A percentile compares a stretch with the other conserved stretches of the same genome.
phyloP scores from a whole-genome alignment of 306 rosid species.

The Vigna reflexopilosa region DNA sequence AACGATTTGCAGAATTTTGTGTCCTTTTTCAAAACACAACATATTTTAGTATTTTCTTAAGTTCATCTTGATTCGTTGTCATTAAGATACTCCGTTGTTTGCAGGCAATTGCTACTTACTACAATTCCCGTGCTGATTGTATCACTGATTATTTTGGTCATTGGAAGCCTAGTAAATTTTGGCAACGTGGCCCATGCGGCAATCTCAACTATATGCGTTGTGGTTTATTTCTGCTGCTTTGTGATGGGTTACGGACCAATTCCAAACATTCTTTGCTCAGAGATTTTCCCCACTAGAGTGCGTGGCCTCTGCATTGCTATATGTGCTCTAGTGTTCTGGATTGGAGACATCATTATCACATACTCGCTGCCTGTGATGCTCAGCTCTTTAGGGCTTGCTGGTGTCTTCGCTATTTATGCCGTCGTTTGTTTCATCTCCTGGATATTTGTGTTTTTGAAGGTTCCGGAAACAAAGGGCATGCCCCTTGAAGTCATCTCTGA shows the following conservation, averaged over 20 bases:
- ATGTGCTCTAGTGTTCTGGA: constrained; percentile 75
- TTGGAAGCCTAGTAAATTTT: constrained; percentile 51
- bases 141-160: constrained; percentile 60
- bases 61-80: constrained; percentile 19
- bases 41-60: not conserved
- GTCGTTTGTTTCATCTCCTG: constrained; percentile 67
- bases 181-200: constrained; percentile 63
- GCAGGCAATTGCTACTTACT: constrained; percentile 69
- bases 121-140: constrained; percentile 77
- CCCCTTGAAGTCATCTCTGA: constrained; percentile 88
- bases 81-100: constrained; percentile 28
- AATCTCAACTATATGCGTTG: constrained; percentile 67
- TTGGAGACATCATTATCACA: constrained; percentile 73
- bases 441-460: constrained; percentile 72
- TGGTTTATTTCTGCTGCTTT: constrained; percentile 68
- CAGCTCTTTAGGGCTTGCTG: constrained; percentile 61
- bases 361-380: constrained; percentile 74
- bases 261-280: constrained; percentile 81
- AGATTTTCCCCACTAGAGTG: constrained; percentile 83
- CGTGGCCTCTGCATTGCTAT: constrained; percentile 88
- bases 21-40: too few relatives aligned
- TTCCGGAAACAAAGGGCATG: constrained; percentile 93
- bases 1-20: too few relatives aligned
- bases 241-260: constrained; percentile 82
- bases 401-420: constrained; percentile 72